Conservation (phyloP, 176 grass and related monocot genomes). For the Hordeum vulgare region DNA sequence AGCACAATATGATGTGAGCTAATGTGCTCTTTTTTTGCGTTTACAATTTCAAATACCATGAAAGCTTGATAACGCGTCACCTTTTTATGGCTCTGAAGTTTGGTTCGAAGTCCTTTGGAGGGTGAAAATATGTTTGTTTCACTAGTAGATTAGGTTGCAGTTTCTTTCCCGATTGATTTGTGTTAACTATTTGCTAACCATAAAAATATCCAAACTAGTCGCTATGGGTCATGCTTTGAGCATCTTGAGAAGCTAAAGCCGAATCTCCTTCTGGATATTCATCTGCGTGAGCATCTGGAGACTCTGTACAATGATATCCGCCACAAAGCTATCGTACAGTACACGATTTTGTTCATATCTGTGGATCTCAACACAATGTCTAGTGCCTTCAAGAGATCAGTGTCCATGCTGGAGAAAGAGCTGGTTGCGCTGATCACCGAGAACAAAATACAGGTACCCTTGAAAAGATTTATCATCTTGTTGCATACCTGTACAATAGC, state of each 20-base stretch:
- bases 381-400: no score
- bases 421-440: no score
- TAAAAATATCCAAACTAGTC: constrained; percentile 21
- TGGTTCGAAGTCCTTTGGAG: neutral
- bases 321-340: no score
- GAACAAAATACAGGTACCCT: no score
- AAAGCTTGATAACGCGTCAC: neutral
- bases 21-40: neutral
- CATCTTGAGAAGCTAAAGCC: constrained; percentile 75
- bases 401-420: no score
- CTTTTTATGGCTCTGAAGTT: neutral
- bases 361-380: no score
- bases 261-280: constrained; percentile 67
- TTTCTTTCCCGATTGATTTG: neutral
- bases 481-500: no score
- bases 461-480: no score
- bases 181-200: constrained; percentile 17
- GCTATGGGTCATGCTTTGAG: constrained; percentile 66
- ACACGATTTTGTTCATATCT: no score
- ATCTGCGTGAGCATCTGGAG: constrained; percentile 58
- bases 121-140: neutral
- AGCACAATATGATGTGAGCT: neutral
- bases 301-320: no score
- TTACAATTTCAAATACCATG: neutral
- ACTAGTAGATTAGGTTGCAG: neutral